phyloP scores from a whole-genome alignment of 331 rosid genomes.

The Malus hybrid region DNA sequence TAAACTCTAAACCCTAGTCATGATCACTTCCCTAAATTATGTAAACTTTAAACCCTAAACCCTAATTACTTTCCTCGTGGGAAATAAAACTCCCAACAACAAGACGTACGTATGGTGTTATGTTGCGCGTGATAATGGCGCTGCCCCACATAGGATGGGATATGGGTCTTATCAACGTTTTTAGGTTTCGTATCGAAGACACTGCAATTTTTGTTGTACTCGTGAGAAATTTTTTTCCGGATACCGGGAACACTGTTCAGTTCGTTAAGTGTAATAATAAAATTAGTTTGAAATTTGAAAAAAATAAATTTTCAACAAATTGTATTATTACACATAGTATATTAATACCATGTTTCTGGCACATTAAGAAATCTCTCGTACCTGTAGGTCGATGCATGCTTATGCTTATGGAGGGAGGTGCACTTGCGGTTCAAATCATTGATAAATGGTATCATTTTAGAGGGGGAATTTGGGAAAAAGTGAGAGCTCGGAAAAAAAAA shows the following conservation, averaged over 20 bases:
- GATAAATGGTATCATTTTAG: slow-evolving; percentile 18
- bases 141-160: slow-evolving; percentile 11
- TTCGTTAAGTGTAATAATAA: too few relatives aligned
- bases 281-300: too few relatives aligned
- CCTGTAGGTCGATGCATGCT: slow-evolving; percentile 9
- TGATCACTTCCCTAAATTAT: background rate
- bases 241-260: too few relatives aligned
- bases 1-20: background rate
- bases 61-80: background rate
- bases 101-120: background rate
- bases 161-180: slow-evolving; percentile 24
- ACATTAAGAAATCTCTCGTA: background rate
- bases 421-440: slow-evolving; percentile 32
- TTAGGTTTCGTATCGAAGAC: slow-evolving; percentile 8
- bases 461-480: slow-evolving; percentile 33
- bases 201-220: too few relatives aligned
- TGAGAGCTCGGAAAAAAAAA: slow-evolving; percentile 8
- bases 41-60: too few relatives aligned
- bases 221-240: too few relatives aligned
- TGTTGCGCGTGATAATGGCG: background rate
- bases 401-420: slow-evolving; percentile 12
- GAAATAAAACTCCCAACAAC: background rate
- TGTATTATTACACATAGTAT: too few relatives aligned
- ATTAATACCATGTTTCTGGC: too few relatives aligned
- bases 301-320: too few relatives aligned